Conservation (phyloP, 2,329 filamentous ascomycete genomes). For the Fusarium sp. region DNA sequence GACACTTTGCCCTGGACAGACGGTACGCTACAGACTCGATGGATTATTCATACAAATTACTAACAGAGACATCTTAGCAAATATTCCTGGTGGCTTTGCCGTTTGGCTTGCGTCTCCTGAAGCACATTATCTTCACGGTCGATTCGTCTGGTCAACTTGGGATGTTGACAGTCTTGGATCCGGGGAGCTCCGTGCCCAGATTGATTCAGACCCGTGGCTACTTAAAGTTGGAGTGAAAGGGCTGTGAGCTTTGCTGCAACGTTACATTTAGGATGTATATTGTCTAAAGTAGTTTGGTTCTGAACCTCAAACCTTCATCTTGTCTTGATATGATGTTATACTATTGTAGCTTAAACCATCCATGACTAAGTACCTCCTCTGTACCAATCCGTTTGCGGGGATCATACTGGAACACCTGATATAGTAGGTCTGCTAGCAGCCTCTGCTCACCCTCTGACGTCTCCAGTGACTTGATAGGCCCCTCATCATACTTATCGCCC, state of each 20-base stretch:
- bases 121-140: constrained; percentile 60
- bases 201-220: constrained; percentile 37
- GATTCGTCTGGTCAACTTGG: constrained; percentile 64
- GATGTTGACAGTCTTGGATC: constrained; percentile 60
- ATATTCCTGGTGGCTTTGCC: constrained; percentile 57
- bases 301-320: no score
- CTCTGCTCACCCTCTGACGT: constrained; percentile 34
- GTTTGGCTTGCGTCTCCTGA: constrained; percentile 58
- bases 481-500: not conserved
- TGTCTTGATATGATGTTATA: no score
- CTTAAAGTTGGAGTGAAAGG: constrained; percentile 46
- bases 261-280: no score
- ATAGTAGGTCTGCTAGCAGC: constrained; percentile 45
- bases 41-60: not conserved
- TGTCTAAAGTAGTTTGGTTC: no score
- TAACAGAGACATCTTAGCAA: constrained; percentile 38
- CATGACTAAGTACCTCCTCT: constrained; percentile 37
- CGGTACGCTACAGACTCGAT: constrained; percentile 4
- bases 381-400: constrained; percentile 33
- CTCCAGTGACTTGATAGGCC: not conserved
- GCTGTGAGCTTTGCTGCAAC: not conserved
- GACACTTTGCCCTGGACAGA: constrained; percentile 42
- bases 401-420: constrained; percentile 38
- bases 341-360: constrained; percentile 38
- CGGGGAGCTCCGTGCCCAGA: constrained; percentile 10